Percentiles rank a stretch among this genome's conserved stretches.
phyloP scores from a whole-genome alignment of 768 basidiomycete species.

The Amanita phalloides region DNA sequence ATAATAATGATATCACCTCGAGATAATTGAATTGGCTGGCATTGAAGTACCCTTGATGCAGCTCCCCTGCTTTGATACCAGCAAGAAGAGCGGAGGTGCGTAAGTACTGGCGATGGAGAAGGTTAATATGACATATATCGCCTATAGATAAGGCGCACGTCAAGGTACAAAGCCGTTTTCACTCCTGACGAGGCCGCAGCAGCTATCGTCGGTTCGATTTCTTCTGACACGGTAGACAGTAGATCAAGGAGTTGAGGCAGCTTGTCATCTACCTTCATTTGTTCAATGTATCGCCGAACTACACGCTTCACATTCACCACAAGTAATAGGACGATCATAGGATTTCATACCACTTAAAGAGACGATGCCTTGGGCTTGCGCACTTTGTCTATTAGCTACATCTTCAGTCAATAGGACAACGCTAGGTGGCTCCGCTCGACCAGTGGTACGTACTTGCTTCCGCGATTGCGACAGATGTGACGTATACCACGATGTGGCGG shows the following conservation, averaged over 20 bases:
- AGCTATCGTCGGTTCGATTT: constrained; percentile 53
- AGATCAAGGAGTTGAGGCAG: constrained; percentile 54
- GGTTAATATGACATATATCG: not conserved
- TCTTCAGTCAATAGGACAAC: constrained; percentile 89
- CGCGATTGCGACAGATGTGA: constrained; percentile 50
- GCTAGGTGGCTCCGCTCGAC: constrained; percentile 33
- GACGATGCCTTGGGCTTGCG: constrained; percentile 50
- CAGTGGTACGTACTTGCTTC: constrained; percentile 40
- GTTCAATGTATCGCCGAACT: constrained; percentile 80
- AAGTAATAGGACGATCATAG: not conserved
- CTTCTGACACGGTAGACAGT: constrained; percentile 59
- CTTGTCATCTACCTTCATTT: constrained; percentile 48
- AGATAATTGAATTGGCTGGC: constrained; percentile 94
- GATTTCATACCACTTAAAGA: constrained; percentile 46
- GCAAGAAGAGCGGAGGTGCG: constrained; percentile 60
- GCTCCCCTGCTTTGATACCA: constrained; percentile 74
- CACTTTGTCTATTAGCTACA: constrained; percentile 69
- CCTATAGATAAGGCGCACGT: constrained; percentile 33
- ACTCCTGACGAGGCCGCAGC: constrained; percentile 20
- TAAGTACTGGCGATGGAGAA: constrained; percentile 52
- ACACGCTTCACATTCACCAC: not conserved
- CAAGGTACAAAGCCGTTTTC: constrained; percentile 48
- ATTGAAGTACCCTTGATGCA: constrained; percentile 91
- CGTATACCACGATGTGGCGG: constrained; percentile 81
- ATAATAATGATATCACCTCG: constrained; percentile 42